Evolutionary conservation across 305 asterid genomes (phyloP), one percentile per base, ranked within the genome.

Genomic region (Solanum hybrid): DNA sequence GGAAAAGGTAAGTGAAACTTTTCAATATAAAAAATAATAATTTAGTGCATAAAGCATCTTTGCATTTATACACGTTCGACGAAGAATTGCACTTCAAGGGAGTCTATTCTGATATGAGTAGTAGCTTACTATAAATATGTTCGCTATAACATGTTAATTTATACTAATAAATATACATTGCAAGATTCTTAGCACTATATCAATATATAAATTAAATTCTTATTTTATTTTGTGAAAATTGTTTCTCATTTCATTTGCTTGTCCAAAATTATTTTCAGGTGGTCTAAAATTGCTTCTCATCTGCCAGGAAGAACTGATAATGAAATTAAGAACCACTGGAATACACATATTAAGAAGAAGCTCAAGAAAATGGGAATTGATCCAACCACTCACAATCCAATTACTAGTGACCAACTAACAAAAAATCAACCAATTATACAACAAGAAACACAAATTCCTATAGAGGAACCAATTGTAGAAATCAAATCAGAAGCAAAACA

Each of bases 251-350:
- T 16, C 12, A 37, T 88, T 77, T 56, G 2, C 4, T 32, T 22
- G 1, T 12, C 3, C 1, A 16, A 31, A 27, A 22, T 76, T 56
- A 29, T 31, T 36, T 90, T 56, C 91, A 97, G 99, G 89, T 97
- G 99, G 99, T 95, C 99, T 51, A 97, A 97, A 78, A 97, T 97
- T 56, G 99, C 98, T 26, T 96, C 99, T 89, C 97, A 97, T 88
- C 95, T 97, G 5, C 98, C 98, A 0, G 99, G 98, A 87, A 91
- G 99, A 93, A 97, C 98, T 0, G 99, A 97, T 90, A 96, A 96
- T 88, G 99, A 97, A 91, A 97, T 97, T 88, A 97, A 96, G 91
- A 97, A 96, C 85, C 98, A 96, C 10, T 97, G 98, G 98, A 97
- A 97, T 90, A 97, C 98, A 1, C 99, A 96, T 93, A 95, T 96